phyloP scores from a whole-genome alignment of 1,284 basidiomycete species.

The Nidula niveotomentosa region DNA sequence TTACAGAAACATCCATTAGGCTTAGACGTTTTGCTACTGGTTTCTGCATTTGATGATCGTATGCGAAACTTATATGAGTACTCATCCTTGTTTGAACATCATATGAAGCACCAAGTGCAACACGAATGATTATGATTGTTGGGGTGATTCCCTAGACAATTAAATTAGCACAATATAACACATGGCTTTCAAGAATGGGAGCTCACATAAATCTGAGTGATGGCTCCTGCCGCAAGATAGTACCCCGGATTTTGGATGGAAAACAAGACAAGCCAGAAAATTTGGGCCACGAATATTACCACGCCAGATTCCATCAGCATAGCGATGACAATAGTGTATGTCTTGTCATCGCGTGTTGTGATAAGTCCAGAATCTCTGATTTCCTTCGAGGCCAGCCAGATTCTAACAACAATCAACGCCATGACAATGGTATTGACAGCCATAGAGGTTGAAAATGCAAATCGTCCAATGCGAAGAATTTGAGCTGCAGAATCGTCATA shows the following conservation, averaged over 20 bases:
- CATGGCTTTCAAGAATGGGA: not conserved
- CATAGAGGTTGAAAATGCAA: not conserved
- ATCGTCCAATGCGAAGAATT: not conserved
- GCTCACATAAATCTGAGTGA: conserved; percentile 1
- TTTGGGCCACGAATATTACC: not conserved
- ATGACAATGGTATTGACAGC: not conserved
- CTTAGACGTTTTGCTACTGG: too few relatives aligned
- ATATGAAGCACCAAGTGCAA: not conserved
- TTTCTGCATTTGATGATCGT: not conserved
- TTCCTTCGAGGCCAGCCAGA: not conserved
- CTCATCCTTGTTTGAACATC: not conserved
- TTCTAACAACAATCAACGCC: not conserved
- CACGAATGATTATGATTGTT: not conserved
- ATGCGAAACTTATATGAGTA: not conserved
- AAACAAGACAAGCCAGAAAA: not conserved
- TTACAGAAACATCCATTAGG: too few relatives aligned
- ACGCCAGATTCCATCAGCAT: not conserved
- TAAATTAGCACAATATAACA: too few relatives aligned
- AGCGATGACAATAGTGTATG: not conserved
- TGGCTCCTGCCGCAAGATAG: not conserved
- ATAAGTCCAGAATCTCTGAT: not conserved
- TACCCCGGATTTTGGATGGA: not conserved
- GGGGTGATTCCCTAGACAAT: not conserved
- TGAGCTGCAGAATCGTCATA: not conserved
- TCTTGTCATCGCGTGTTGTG: not conserved